phyloP scores from a whole-genome alignment of 371 early-diverging fungal genomes.

The Mortierella polycephala region DNA sequence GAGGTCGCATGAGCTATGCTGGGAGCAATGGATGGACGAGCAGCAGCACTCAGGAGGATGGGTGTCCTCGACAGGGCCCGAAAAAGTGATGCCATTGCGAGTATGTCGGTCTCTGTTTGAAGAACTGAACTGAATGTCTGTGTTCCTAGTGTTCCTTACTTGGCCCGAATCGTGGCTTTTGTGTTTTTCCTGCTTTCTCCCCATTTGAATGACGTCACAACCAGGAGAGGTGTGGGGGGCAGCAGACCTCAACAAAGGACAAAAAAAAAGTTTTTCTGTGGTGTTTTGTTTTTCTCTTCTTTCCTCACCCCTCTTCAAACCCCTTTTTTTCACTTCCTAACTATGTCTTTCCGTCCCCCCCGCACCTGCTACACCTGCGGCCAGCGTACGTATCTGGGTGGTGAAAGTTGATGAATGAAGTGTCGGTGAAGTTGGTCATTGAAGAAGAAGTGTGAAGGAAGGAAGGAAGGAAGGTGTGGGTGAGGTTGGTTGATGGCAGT shows the following conservation, averaged over 20 bases:
- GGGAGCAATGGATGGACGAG: constrained; percentile 7
- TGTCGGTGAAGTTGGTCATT: constrained; percentile 6
- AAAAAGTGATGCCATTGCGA: constrained; percentile 43
- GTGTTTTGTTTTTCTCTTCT: constrained; percentile 15
- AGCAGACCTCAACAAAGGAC: no score
- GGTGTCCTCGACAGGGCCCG: constrained; percentile 46
- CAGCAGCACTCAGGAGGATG: constrained; percentile 28
- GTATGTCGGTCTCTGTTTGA: no score
- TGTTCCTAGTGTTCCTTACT: background rate
- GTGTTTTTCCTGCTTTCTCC: no score
- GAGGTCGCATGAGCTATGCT: constrained; percentile 2
- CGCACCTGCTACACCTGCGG: constrained; percentile 55
- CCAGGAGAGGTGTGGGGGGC: background rate
- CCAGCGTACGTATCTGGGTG: constrained; percentile 47
- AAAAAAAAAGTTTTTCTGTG: constrained; percentile 8
- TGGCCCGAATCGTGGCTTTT: no score
- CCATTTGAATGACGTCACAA: background rate
- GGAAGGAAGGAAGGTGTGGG: constrained; percentile 5
- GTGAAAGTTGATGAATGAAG: constrained; percentile 15
- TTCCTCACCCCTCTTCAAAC: constrained; percentile 11
- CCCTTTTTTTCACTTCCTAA: background rate
- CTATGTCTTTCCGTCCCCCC: constrained; percentile 52
- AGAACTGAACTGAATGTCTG: no score
- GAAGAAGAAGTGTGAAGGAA: background rate
- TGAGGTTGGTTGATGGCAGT: constrained; percentile 1